These are phyloP conservation scores for Trifolium fragiferum DNA, from an alignment of 306 rosid genomes.

Conservation along the genomic window DNA sequence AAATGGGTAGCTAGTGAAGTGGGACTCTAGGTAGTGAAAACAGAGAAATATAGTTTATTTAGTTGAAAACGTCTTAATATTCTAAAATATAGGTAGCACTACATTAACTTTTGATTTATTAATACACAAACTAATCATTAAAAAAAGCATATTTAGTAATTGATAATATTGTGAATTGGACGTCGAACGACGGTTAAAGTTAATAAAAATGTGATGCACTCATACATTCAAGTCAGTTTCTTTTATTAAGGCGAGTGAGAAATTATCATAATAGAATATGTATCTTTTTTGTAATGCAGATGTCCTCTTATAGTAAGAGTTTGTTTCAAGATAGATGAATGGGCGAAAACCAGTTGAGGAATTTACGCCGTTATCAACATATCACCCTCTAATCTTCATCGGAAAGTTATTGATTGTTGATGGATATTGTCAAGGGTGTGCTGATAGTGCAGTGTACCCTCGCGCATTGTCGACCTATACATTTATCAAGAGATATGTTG, in stretches of 20 bases:
- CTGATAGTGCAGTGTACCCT: no score
- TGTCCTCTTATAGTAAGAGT: background rate
- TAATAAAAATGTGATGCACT: no score
- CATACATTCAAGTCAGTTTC: background rate
- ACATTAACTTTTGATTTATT: background rate
- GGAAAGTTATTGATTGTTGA: no score
- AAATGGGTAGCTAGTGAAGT: slow-evolving; percentile 1
- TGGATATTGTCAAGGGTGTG: no score
- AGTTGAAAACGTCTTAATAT: background rate
- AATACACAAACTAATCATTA: background rate
- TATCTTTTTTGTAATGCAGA: no score
- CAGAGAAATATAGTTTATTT: slow-evolving; percentile 8
- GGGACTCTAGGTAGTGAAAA: slow-evolving; percentile 12
- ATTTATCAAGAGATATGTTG: no score
- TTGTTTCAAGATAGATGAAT: no score
- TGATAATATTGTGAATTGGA: background rate
- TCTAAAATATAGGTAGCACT: background rate
- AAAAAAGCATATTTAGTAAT: background rate
- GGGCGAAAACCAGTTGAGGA: no score
- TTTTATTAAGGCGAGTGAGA: background rate
- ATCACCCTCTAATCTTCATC: no score
- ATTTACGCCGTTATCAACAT: no score
- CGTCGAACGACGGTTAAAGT: background rate
- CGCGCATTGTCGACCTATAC: background rate
- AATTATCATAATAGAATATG: background rate